Evolutionary conservation across 164 flowering plant genomes (phyloP).

Genomic region (Magnolia officinalis): DNA sequence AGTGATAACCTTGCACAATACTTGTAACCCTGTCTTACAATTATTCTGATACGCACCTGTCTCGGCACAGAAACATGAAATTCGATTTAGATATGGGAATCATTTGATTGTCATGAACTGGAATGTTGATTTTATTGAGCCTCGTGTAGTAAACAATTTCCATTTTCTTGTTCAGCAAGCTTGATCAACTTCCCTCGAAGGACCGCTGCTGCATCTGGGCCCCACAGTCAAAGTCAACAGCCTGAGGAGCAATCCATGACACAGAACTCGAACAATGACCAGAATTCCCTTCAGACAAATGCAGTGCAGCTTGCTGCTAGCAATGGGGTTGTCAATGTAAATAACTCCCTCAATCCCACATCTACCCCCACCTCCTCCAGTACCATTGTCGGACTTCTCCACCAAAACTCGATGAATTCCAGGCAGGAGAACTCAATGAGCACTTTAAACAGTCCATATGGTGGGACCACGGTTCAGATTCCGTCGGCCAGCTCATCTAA

Average conservation of each 20-base stretch:
- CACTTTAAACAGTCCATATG: conserved; percentile 64
- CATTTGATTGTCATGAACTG: no score
- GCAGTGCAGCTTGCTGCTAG: conserved; percentile 41
- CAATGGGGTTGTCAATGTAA: conserved; percentile 53
- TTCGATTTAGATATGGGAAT: no score
- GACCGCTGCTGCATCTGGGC: conserved; percentile 40
- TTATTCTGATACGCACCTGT: background rate
- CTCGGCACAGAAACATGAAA: no score
- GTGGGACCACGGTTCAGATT: conserved; percentile 49
- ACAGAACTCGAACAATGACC: conserved; percentile 47
- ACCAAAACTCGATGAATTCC: conserved; percentile 88
- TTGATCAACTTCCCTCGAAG: conserved; percentile 86
- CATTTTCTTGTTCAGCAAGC: conserved; percentile 57
- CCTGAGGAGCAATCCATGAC: conserved; percentile 45
- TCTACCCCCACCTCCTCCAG: conserved; percentile 44
- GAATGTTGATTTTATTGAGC: background rate
- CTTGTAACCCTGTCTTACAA: background rate
- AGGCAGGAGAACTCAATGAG: conserved; percentile 57
- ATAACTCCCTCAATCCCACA: conserved; percentile 34
- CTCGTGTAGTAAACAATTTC: background rate
- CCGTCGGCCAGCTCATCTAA: conserved; percentile 68
- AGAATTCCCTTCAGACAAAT: conserved; percentile 32
- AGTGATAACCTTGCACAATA: no score
- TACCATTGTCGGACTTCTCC: conserved; percentile 59
- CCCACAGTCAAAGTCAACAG: conserved; percentile 50